A percentile compares a stretch with the other conserved stretches of the same genome.
Evolutionary conservation across 139 green algal species (phyloP).

Genomic region (Closterium sp.): DNA sequence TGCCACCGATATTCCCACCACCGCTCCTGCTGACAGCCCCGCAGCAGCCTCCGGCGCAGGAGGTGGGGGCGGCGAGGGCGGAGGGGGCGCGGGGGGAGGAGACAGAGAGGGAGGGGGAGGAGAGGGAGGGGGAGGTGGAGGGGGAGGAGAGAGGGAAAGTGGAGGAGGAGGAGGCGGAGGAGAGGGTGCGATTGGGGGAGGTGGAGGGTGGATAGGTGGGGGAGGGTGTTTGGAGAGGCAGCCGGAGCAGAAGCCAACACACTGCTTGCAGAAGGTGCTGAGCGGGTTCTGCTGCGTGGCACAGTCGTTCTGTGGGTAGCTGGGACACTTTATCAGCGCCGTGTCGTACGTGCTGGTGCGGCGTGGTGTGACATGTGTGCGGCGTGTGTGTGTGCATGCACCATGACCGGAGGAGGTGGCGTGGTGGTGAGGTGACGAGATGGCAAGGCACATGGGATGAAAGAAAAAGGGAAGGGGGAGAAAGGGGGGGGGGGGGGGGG

Average conservation of each 20-base stretch:
- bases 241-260: neutral
- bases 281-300: neutral
- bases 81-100: too few relatives aligned
- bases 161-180: neutral
- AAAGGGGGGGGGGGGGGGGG: too few relatives aligned
- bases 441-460: neutral
- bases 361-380: too few relatives aligned
- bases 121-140: neutral
- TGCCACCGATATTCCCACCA: neutral
- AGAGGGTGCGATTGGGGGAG: neutral
- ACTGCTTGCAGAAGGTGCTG: neutral
- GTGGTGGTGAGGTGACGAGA: too few relatives aligned
- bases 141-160: neutral
- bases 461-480: neutral
- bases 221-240: neutral
- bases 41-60: neutral
- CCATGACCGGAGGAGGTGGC: too few relatives aligned
- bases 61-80: neutral
- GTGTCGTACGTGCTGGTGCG: neutral
- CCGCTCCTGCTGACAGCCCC: neutral
- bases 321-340: neutral
- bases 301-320: neutral
- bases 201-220: too few relatives aligned
- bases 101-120: too few relatives aligned
- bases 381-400: too few relatives aligned